Evolutionary conservation across 768 basidiomycete species (phyloP).

Genomic region (Suillus sp.): DNA sequence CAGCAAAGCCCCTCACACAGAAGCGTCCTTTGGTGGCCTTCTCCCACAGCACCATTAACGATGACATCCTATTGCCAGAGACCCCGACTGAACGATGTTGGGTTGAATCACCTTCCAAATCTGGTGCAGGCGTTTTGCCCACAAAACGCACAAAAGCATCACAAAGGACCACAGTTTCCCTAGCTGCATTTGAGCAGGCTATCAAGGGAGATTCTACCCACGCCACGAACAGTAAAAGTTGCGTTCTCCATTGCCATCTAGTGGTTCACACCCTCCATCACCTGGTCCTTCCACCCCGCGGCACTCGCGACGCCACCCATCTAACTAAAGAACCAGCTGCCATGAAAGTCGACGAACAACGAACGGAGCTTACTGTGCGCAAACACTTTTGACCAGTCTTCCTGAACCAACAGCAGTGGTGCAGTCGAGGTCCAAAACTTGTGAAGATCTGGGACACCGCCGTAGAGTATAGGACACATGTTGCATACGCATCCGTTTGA

Average conservation of each 20-base stretch:
- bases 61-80: slow-evolving; percentile 36
- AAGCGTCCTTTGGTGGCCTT: slow-evolving; percentile 43
- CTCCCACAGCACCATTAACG: slow-evolving; percentile 13
- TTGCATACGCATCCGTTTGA: slow-evolving; percentile 5
- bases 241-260: not conserved
- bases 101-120: slow-evolving; percentile 25
- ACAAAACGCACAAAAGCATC: slow-evolving; percentile 4
- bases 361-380: slow-evolving; percentile 20
- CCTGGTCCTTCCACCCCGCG: slow-evolving; percentile 30
- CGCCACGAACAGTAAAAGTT: too few species aligned
- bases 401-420: slow-evolving; percentile 37
- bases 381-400: slow-evolving; percentile 50
- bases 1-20: slow-evolving; percentile 37
- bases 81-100: slow-evolving; percentile 48
- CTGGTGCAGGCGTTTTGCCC: slow-evolving; percentile 18
- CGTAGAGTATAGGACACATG: not conserved
- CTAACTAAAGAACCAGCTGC: slow-evolving; percentile 14
- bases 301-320: slow-evolving; percentile 20
- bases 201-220: slow-evolving; percentile 9
- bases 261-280: slow-evolving; percentile 13
- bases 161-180: not conserved
- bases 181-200: slow-evolving; percentile 21
- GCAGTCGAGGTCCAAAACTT: slow-evolving; percentile 40
- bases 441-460: slow-evolving; percentile 26
- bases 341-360: slow-evolving; percentile 25